Base-by-base conservation (phyloP, 805 yeast species). In the Wickerhamiella alocasiicola region DNA sequence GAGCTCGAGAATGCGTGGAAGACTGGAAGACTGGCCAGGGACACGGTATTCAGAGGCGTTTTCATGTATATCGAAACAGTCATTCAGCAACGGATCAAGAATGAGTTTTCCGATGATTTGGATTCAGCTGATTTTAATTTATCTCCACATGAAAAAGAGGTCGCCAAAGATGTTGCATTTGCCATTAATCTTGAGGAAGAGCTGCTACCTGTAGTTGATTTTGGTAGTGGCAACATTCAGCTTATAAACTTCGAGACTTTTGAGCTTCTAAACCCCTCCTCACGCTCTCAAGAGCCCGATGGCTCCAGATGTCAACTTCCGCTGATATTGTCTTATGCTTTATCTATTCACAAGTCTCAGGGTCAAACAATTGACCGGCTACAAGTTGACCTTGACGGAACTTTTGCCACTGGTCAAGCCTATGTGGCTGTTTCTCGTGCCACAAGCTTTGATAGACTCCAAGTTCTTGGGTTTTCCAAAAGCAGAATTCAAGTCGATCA, bases 341-440 rank as follows among this genome's bases (percentile, higher is more conserved):
- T 91, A 40, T 85, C 96, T 0, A 88, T 91, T 39, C 98, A 91
- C 56, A 88, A 88, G 61, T 79, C 97, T 0, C 98, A 88, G 59
- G 98, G 98, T 1, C 87, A 88, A 59, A 81, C 97, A 0, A 59
- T 85, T 27, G 74, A 77, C 2, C 66, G 76, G 31, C 83, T 82
- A 1, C 68, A 71, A 44, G 94, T 88, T 5, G 94, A 91, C 57
- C 66, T 91, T 45, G 64, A 68, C 20, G 67, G 69, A 42, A 76
- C 81, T 2, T 88, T 88, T 60, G 97, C 85, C 53, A 77, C 74
- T 43, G 98, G 98, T 0, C 98, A 91, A 56, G 94, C 94, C 0
- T 91, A 91, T 56, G 98, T 91, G 17, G 98, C 98, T 0, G 63
- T 91, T 24, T 84, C 95, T 1, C 71, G 98, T 59, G 97, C 96